Evolutionary conservation across 1,284 basidiomycete genomes (phyloP), one percentile per base, ranked within the genome.

Genomic region (Pseudozyma tsukubaensis): DNA sequence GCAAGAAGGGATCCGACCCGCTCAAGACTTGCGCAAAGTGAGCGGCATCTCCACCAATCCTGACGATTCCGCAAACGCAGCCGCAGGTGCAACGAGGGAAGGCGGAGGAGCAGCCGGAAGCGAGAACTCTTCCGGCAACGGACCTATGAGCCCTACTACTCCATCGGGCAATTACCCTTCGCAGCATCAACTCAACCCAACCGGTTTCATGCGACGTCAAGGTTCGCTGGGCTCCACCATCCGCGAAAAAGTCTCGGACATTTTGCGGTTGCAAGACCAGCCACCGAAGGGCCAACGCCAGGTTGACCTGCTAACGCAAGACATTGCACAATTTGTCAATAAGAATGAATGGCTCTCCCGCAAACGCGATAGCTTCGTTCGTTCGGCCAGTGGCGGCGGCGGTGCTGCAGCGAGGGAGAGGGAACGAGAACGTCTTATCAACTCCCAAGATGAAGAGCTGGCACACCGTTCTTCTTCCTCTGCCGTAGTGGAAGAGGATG

Each of bases 281-380:
- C 63, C 67, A 9, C 72, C 72, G 1, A 78, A 79, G 39, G 77
- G 76, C 1, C 60, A 70, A 35, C 59, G 77, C 0, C 71, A 73
- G 18, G 63, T 76, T 11, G 79, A 81, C 40, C 18, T 70, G 45
- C 52, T 81, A 1, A 66, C 70, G 48, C 70, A 76, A 36, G 79
- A 81, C 49, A 53, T 78, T 10, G 60, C 54, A 19, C 52, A 49
- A 14, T 49, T 81, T 24, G 75, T 77, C 16, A 68, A 78, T 43
- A 67, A 76, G 57, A 72, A 78, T 49, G 72, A 72, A 37, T 81
- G 79, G 79, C 51, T 76, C 35, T 51, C 70, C 18, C 51, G 74
- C 12, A 75, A 62, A 42, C 59, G 63, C 19, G 70, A 72, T 43
- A 49, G 42, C 11, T 60, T 72, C 14, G 70, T 72, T 2, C 49